phyloP scores from a whole-genome alignment of 2,329 filamentous ascomycete species.

The Cladosporium sphaerospermum region DNA sequence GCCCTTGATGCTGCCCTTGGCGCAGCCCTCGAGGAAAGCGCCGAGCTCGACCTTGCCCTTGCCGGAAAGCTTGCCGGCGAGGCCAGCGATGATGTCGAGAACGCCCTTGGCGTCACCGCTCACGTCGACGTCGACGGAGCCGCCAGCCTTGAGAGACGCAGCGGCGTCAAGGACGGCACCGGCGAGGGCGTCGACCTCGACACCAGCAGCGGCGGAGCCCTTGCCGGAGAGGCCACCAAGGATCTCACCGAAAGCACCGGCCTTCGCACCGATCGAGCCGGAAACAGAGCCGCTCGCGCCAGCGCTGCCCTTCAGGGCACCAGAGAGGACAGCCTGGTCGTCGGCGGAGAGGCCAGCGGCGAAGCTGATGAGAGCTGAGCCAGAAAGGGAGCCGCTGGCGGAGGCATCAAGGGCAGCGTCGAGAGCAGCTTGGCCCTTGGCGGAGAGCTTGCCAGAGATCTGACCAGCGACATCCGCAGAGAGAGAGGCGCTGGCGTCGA shows the following conservation, averaged over 20 bases:
- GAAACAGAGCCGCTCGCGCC: neutral
- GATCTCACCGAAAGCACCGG: constrained; percentile 19
- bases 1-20: neutral
- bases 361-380: no score
- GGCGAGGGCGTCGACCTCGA: neutral
- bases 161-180: neutral
- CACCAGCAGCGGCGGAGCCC: neutral
- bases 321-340: neutral
- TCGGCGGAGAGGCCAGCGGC: neutral
- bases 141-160: neutral
- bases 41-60: neutral
- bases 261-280: constrained; percentile 11
- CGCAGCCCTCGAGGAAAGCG: neutral
- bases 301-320: neutral
- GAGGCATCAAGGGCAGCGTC: no score
- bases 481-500: neutral
- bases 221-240: constrained; percentile 18
- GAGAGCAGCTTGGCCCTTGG: neutral
- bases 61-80: neutral
- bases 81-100: neutral
- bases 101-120: neutral
- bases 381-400: no score
- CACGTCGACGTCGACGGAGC: neutral
- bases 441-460: constrained; percentile 5
- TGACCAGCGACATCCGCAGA: neutral